Evolutionary conservation across 129 eudicot species (phyloP).

Genomic region (Deinandra increscens): DNA sequence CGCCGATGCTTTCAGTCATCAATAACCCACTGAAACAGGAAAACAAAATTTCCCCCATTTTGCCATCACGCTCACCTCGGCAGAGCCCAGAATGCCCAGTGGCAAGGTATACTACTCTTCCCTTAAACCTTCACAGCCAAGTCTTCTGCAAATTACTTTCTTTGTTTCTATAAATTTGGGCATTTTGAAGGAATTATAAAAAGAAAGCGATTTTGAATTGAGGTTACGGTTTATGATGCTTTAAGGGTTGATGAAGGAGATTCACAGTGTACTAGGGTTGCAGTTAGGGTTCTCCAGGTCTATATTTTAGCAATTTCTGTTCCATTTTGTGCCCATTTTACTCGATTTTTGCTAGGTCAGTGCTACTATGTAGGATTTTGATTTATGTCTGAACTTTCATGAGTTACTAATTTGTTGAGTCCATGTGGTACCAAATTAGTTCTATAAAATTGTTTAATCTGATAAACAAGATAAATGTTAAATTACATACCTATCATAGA

Average conservation of each 20-base stretch:
- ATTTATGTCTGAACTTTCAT: slow-evolving; percentile 2
- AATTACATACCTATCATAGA: too few species aligned
- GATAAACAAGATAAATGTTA: too few species aligned
- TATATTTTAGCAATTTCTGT: slow-evolving; percentile 8
- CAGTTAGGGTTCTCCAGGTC: slow-evolving; percentile 23
- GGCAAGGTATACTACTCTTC: slow-evolving; percentile 20
- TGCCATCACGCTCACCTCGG: slow-evolving; percentile 22
- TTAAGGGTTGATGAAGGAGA: slow-evolving; percentile 14
- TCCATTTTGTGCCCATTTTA: slow-evolving; percentile 4
- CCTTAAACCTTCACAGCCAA: background rate
- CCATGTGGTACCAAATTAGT: background rate
- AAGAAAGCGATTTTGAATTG: slow-evolving; percentile 13
- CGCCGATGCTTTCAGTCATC: too few species aligned
- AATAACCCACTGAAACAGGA: slow-evolving; percentile 5
- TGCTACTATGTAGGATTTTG: slow-evolving; percentile 17
- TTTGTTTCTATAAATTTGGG: slow-evolving; percentile 10
- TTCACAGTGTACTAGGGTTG: slow-evolving; percentile 18
- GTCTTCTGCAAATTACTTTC: background rate
- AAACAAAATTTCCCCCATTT: slow-evolving; percentile 25
- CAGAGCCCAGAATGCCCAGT: slow-evolving; percentile 32
- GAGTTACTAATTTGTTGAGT: background rate
- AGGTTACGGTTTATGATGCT: slow-evolving; percentile 35
- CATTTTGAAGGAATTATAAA: background rate
- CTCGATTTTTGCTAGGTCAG: slow-evolving; percentile 30
- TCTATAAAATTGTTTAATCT: too few species aligned